Evolutionary conservation across 1,139 yeast species (phyloP).

Genomic region (Geotrichum bryndzae): DNA sequence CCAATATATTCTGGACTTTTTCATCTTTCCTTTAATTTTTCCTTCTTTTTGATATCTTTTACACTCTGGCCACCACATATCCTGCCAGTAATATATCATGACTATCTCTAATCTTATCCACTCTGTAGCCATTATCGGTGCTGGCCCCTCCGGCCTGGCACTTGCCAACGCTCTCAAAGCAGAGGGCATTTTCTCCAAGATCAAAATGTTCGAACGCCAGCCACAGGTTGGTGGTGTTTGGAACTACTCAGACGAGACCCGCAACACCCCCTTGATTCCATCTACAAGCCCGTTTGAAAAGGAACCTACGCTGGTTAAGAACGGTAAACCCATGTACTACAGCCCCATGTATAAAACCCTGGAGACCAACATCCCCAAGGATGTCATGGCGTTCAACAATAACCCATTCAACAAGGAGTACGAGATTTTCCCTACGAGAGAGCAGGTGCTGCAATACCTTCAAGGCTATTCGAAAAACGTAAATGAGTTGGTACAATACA

Average conservation of each 20-base stretch:
- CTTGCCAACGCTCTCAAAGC: conserved; percentile 48
- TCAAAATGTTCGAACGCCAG: conserved; percentile 50
- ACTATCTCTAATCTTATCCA: neutral
- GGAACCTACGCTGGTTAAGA: conserved; percentile 23
- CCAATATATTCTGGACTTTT: neutral
- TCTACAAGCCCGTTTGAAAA: conserved; percentile 21
- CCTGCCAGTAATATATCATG: neutral
- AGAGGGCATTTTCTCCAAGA: conserved; percentile 41
- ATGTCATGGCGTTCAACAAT: conserved; percentile 51
- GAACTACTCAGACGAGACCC: conserved; percentile 31
- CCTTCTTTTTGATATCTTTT: neutral
- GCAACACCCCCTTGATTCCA: conserved; percentile 22
- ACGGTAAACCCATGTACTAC: conserved; percentile 31
- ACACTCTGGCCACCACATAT: neutral
- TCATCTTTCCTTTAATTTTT: neutral
- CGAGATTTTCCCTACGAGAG: conserved; percentile 48
- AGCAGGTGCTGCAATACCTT: conserved; percentile 45
- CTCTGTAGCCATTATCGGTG: conserved; percentile 43
- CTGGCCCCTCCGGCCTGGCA: conserved; percentile 65
- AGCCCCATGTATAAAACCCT: conserved; percentile 46
- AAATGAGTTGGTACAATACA: conserved; percentile 35
- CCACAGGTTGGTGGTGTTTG: conserved; percentile 49
- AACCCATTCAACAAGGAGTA: conserved; percentile 42
- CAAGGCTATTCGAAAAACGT: conserved; percentile 42
- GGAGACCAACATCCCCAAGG: conserved; percentile 58